These are phyloP conservation scores for Brettanomyces sp. DNA, from an alignment of 805 yeast genomes.

Conservation along the genomic window DNA sequence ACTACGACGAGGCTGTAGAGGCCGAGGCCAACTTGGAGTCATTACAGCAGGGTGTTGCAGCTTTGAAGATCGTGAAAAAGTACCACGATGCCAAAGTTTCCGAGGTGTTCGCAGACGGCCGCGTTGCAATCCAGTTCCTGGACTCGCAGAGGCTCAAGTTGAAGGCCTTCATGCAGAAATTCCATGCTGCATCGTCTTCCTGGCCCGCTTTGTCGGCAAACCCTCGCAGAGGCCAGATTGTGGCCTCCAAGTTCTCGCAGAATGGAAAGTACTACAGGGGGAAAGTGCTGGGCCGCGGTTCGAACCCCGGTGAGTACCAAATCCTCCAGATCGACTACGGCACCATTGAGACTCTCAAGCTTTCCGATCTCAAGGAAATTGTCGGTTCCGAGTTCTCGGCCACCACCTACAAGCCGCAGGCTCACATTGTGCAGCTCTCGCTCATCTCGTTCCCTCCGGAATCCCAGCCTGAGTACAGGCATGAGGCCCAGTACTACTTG, in stretches of 20 bases:
- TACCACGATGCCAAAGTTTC: conserved; percentile 46
- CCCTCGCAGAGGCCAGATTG: conserved; percentile 46
- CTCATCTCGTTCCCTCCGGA: conserved; percentile 50
- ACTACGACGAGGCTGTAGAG: conserved; percentile 39
- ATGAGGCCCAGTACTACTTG: conserved; percentile 43
- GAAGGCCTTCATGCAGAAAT: conserved; percentile 34
- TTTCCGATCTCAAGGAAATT: conserved; percentile 38
- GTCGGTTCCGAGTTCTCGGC: conserved; percentile 38
- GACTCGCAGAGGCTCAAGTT: conserved; percentile 32
- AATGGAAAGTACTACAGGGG: conserved; percentile 54
- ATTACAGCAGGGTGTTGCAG: conserved; percentile 11
- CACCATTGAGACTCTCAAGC: conserved; percentile 35
- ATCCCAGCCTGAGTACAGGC: conserved; percentile 42
- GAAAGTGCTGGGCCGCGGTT: conserved; percentile 37
- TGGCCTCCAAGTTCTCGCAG: conserved; percentile 43
- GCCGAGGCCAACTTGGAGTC: conserved; percentile 24
- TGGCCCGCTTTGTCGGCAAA: conserved; percentile 27
- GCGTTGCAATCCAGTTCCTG: conserved; percentile 36
- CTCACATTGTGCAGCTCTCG: conserved; percentile 44
- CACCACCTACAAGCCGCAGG: conserved; percentile 38
- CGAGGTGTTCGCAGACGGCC: conserved; percentile 34
- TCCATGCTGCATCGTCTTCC: conserved; percentile 31
- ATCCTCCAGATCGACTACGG: conserved; percentile 61
- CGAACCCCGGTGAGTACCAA: conserved; percentile 31
- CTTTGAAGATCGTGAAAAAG: conserved; percentile 22